A percentile compares a stretch with the other conserved stretches of the same genome.
Evolutionary conservation across 805 yeast genomes (phyloP).

Genomic region (Saccharomyces jurei): DNA sequence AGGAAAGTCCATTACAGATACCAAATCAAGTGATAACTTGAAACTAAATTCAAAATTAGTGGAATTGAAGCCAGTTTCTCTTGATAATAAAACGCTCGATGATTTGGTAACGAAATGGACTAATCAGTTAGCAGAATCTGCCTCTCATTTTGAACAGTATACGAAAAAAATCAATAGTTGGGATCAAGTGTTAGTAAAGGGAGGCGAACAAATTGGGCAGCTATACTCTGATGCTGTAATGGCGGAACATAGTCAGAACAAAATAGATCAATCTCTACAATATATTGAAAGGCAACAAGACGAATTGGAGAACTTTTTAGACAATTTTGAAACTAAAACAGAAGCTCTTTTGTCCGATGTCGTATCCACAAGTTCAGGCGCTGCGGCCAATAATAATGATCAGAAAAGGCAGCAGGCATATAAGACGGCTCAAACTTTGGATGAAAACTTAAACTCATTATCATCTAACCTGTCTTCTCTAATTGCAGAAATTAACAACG

Average conservation of each 20-base stretch:
- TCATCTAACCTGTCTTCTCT: constrained; percentile 70
- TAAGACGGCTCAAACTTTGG: constrained; percentile 74
- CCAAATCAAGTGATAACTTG: constrained; percentile 10
- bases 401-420: constrained; percentile 87
- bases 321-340: constrained; percentile 58
- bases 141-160: constrained; percentile 66
- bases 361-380: constrained; percentile 24
- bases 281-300: constrained; percentile 89
- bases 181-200: constrained; percentile 77
- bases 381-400: constrained; percentile 41
- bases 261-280: constrained; percentile 77
- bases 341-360: constrained; percentile 33
- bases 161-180: constrained; percentile 70
- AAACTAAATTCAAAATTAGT: constrained; percentile 39
- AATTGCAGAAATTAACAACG: constrained; percentile 74
- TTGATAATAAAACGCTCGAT: constrained; percentile 86
- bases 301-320: constrained; percentile 74
- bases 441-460: constrained; percentile 68
- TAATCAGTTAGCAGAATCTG: constrained; percentile 64
- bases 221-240: constrained; percentile 67
- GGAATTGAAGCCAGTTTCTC: constrained; percentile 61
- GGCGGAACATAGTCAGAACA: constrained; percentile 78
- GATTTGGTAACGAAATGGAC: constrained; percentile 93
- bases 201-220: constrained; percentile 76
- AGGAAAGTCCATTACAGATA: not conserved